A percentile compares a stretch with the other conserved stretches of the same genome.
Conservation (phyloP, 768 basidiomycete species). For the Lactarius sanguifluus region DNA sequence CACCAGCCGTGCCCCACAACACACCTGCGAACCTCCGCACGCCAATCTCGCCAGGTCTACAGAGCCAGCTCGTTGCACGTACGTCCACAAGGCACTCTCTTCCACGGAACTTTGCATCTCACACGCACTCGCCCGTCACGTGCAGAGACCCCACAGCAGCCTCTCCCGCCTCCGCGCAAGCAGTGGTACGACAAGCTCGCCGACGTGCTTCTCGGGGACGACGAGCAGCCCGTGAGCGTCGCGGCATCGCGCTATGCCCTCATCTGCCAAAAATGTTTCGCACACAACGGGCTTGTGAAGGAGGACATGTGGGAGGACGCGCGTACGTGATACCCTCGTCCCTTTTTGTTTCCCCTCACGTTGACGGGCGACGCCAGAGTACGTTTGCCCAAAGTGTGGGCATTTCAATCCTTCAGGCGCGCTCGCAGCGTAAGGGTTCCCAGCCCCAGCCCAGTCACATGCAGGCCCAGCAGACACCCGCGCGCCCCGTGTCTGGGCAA, state of each 20-base stretch:
- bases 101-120: neutral
- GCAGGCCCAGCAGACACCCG: slow-evolving; percentile 12
- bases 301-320: slow-evolving; percentile 79
- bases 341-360: neutral
- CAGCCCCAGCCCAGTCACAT: slow-evolving; percentile 1
- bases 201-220: slow-evolving; percentile 82
- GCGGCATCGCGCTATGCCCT: slow-evolving; percentile 67
- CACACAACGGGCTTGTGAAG: slow-evolving; percentile 86
- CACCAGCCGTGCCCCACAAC: slow-evolving; percentile 33
- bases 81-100: slow-evolving; percentile 26
- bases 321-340: slow-evolving; percentile 54
- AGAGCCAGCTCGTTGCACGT: slow-evolving; percentile 43
- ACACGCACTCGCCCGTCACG: neutral
- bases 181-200: slow-evolving; percentile 88
- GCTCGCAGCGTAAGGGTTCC: slow-evolving; percentile 24
- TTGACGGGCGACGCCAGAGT: slow-evolving; percentile 51
- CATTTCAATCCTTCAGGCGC: slow-evolving; percentile 66
- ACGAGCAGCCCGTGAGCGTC: slow-evolving; percentile 48
- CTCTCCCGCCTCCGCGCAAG: slow-evolving; percentile 56
- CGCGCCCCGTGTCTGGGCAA: neutral
- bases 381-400: slow-evolving; percentile 81
- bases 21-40: slow-evolving; percentile 25
- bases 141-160: slow-evolving; percentile 42
- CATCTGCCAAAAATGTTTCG: slow-evolving; percentile 84
- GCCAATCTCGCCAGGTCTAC: slow-evolving; percentile 33